Evolutionary conservation across 2,329 filamentous ascomycete species (phyloP), one percentile per base, ranked within the genome.

Genomic region (Fusarium anguioides): DNA sequence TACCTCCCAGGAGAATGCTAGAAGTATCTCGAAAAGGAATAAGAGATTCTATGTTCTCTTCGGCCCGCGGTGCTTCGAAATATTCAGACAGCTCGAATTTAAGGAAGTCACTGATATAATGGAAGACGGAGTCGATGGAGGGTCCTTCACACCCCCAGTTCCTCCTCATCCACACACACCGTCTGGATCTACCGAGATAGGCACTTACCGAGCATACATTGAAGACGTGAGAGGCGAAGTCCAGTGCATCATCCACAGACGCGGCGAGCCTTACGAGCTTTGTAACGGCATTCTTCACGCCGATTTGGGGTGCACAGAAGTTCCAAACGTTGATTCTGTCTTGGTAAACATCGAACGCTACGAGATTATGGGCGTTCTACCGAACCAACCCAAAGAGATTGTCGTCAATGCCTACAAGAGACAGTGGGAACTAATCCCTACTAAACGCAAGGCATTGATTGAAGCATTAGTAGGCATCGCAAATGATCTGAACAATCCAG

Each of bases 21-120:
- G 82, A 41, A 83, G 77, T 47, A 86, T 88, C 33, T 84, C 85
- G 4, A 84, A 83, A 51, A 77, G 85, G 3, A 88, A 88, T 67
- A 87, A 87, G 71, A 81, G 83, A 15, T 88, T 87, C 53, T 76
- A 77, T 24, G 82, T 87, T 3, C 78, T 86, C 8, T 87, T 88
- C 56, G 83, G 85, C 1, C 78, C 79, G 6, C 81, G 82, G 6
- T 84, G 84, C 48, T 81, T 83, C 42, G 71, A 75, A 21, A 78
- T 88, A 14, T 84, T 87, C 66, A 76, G 75, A 15, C 79, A 79
- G 14, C 75, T 88, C 6, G 84, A 82, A 12, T 87, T 87, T 42
- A 66, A 74, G 4, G 82, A 85, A 68, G 72, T 76, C 4, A 52
- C 74, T 3, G 69, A 80, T 7, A 74, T 79, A 11, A 27, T n/a